phyloP scores from a whole-genome alignment of 2,329 filamentous ascomycete species.

The Gnomoniopsis sp. region DNA sequence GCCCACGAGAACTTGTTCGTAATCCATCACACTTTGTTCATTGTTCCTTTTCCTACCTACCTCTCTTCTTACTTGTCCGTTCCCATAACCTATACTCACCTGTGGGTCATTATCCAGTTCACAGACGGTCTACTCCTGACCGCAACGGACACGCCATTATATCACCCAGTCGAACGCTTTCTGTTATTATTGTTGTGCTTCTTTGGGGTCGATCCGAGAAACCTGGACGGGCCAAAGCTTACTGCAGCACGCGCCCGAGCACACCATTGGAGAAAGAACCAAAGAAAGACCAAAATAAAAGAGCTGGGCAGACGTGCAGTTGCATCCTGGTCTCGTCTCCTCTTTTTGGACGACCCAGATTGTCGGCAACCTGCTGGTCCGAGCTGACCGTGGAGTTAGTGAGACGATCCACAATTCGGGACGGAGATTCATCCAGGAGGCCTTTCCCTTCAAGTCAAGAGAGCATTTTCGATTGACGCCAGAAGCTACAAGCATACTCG shows the following conservation, averaged over 20 bases:
- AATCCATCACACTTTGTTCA: neutral
- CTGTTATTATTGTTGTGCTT: no score
- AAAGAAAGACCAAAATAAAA: neutral
- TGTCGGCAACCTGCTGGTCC: constrained; percentile 17
- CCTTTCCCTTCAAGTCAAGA: neutral
- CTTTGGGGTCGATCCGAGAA: no score
- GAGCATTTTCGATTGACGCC: neutral
- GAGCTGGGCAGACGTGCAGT: neutral
- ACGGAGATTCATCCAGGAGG: neutral
- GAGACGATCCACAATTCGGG: constrained; percentile 8
- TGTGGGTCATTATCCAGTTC: neutral
- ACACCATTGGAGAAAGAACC: neutral
- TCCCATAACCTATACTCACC: neutral
- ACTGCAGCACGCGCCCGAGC: neutral
- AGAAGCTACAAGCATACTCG: no score
- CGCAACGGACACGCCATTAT: neutral
- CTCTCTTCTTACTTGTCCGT: neutral
- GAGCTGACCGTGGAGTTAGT: constrained; percentile 7
- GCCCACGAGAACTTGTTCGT: neutral
- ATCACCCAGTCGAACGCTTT: no score
- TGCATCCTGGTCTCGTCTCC: neutral
- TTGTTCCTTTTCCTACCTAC: neutral
- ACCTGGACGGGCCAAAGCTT: neutral
- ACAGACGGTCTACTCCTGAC: neutral
- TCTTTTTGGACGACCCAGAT: constrained; percentile 2